Conservation (phyloP, 202 grass and related monocot species). For the Saccharum hybrid region DNA sequence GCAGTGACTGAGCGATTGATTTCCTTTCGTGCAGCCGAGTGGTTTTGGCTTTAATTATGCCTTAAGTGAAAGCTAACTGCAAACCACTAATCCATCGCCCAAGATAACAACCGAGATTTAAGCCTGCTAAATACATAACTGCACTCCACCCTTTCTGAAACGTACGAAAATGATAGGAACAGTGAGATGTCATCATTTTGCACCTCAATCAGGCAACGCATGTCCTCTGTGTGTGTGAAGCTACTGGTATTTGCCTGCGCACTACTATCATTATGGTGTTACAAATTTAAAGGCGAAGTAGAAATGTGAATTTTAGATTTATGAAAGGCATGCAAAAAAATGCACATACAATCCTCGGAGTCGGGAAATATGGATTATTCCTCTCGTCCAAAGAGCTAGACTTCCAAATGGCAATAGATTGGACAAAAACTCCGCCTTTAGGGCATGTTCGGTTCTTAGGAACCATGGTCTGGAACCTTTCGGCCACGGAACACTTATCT, state of each 20-base stretch:
- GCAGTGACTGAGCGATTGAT: conserved; percentile 4
- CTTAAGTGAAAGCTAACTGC: conserved; percentile 24
- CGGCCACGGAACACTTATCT: too few relatives aligned
- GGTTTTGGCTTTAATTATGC: conserved; percentile 17
- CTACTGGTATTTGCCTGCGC: background rate
- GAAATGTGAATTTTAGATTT: too few relatives aligned
- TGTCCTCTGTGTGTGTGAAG: background rate
- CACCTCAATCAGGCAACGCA: background rate
- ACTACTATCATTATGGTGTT: too few relatives aligned
- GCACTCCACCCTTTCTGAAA: background rate
- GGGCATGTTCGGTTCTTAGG: too few relatives aligned
- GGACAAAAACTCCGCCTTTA: too few relatives aligned
- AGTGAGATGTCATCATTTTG: background rate
- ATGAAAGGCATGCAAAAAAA: too few relatives aligned
- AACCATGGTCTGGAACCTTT: too few relatives aligned
- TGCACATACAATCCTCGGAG: too few relatives aligned
- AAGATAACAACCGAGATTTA: conserved; percentile 34
- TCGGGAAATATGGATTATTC: too few relatives aligned
- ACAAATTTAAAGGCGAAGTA: too few relatives aligned
- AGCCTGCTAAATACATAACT: background rate
- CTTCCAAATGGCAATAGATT: too few relatives aligned
- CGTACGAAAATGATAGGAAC: conserved; percentile 16
- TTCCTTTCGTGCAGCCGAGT: background rate
- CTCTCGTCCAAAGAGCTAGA: too few relatives aligned
- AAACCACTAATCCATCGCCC: conserved; percentile 29